Percentiles rank a stretch among this genome's conserved stretches.
These are phyloP conservation scores for Penicillium brevicompactum DNA, from an alignment of 2,329 filamentous ascomycete species.

Conservation along the genomic window DNA sequence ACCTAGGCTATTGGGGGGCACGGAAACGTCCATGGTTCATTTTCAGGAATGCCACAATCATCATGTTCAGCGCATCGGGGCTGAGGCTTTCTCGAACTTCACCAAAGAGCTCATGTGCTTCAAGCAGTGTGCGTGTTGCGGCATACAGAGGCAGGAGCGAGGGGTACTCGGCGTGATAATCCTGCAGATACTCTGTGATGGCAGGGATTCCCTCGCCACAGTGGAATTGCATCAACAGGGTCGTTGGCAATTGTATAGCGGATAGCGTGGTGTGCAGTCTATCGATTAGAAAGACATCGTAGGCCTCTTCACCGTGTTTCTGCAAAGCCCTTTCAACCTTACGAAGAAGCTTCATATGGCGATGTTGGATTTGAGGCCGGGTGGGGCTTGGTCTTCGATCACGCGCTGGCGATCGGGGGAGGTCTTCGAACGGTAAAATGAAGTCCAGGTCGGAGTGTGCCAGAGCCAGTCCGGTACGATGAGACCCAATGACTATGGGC, in stretches of 20 bases:
- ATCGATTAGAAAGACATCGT: slow-evolving; percentile 17
- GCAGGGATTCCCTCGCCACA: slow-evolving; percentile 43
- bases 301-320: no score
- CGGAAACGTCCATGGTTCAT: slow-evolving; percentile 40
- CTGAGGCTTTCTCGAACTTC: slow-evolving; percentile 53
- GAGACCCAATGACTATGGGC: slow-evolving; percentile 56
- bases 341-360: slow-evolving; percentile 26
- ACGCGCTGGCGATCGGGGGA: slow-evolving; percentile 22
- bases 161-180: slow-evolving; percentile 53
- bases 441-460: slow-evolving; percentile 60
- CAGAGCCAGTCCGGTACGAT: slow-evolving; percentile 54
- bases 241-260: slow-evolving; percentile 49
- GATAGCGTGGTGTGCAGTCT: slow-evolving; percentile 36
- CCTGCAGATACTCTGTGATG: slow-evolving; percentile 46
- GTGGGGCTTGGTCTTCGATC: slow-evolving; percentile 37
- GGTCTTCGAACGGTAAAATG: slow-evolving; percentile 37
- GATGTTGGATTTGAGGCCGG: slow-evolving; percentile 32
- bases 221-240: slow-evolving; percentile 56
- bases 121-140: slow-evolving; percentile 53
- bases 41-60: slow-evolving; percentile 58
- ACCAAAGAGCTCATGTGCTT: slow-evolving; percentile 53
- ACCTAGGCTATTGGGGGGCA: slow-evolving; percentile 36
- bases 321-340: slow-evolving; percentile 25
- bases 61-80: slow-evolving; percentile 59
- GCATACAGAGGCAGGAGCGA: slow-evolving; percentile 53